Evolutionary conservation across 1,139 yeast species (phyloP), one percentile per base, ranked within the genome.

Genomic region (Debaryomycetaceae sp.): DNA sequence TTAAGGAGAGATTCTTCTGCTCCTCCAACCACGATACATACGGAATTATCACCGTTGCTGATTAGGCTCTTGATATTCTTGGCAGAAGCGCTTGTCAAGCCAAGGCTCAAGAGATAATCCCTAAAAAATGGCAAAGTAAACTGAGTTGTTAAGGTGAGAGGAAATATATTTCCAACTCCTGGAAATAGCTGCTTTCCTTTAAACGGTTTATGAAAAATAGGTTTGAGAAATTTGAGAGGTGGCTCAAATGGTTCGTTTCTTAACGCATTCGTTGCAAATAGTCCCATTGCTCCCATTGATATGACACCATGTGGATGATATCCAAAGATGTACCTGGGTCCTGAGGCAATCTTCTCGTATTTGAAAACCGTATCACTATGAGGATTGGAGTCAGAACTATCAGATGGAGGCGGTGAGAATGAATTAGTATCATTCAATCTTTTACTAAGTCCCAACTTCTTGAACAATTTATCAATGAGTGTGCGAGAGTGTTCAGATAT

Each of bases 281-380:
- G 84, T 5, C 97, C 97, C 63, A 93, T 82, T 0, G 86, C 95
- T 1, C 98, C 97, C 79, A 91, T 77, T 0, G 97, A 89, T 24
- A 91, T 90, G 8, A 93, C 91, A 0, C 99, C 99, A 62, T 93
- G 99, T 0, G 99, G 99, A 63, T 91, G 98, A 59, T 89, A 87
- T 0, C 97, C 96, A 65, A 93, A 91, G 1, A 93, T 81, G 61
- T 93, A 93, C 39, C 86, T 73, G 1, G 95, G 90, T 0, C 93
- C 95, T 1, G 81, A 71, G n/a, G 70, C 59, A 2, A 73, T 67
- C 35, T 61, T 64, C 37, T 61, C 66, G 33, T 52, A 56, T 38
- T 54, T 58, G 39, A 48, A 37, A 24, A 9, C 39, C 5, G 23
- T 38, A 6, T 14, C 30, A 14, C 39, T 39, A 11, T 23, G 34